phyloP scores from a whole-genome alignment of 345 rosid species.

The Populus pruinosa region DNA sequence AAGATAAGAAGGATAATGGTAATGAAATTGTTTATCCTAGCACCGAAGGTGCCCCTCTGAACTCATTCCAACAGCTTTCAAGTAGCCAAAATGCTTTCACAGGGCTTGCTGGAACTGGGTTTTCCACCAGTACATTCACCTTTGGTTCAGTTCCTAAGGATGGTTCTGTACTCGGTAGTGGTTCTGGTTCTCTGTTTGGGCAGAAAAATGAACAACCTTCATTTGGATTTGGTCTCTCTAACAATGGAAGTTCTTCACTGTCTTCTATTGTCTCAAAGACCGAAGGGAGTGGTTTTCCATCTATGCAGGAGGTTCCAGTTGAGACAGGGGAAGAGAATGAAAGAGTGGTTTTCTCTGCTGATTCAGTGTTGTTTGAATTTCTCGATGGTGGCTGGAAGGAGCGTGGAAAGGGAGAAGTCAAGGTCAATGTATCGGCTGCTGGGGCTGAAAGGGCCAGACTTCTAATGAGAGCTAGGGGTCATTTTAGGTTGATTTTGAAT shows the following conservation, averaged over 20 bases:
- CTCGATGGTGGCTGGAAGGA: slow-evolving; percentile 83
- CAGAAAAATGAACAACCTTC: slow-evolving; percentile 40
- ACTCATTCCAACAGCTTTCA: slow-evolving; percentile 92
- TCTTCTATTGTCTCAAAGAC: slow-evolving; percentile 52
- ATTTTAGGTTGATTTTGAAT: slow-evolving; percentile 81
- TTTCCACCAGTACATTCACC: slow-evolving; percentile 63
- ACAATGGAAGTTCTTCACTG: slow-evolving; percentile 59
- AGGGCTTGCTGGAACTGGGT: slow-evolving; percentile 87
- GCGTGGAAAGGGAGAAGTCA: slow-evolving; percentile 94
- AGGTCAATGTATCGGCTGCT: slow-evolving; percentile 64
- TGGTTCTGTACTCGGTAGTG: slow-evolving; percentile 40
- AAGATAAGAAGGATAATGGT: slow-evolving; percentile 39
- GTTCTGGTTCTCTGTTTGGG: slow-evolving; percentile 45
- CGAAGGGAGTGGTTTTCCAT: slow-evolving; percentile 55
- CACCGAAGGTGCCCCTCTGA: slow-evolving; percentile 49
- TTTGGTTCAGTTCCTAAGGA: slow-evolving; percentile 57
- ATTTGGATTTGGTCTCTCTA: slow-evolving; percentile 52
- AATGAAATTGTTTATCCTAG: slow-evolving; percentile 38
- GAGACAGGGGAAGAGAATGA: slow-evolving; percentile 98
- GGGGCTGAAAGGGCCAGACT: slow-evolving; percentile 63
- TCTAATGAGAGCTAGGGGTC: slow-evolving; percentile 88
- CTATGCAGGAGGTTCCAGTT: slow-evolving; percentile 73
- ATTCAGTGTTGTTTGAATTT: slow-evolving; percentile 71
- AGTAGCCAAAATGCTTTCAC: slow-evolving; percentile 92
- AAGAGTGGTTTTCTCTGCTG: slow-evolving; percentile 68